Evolutionary conservation across 805 yeast species (phyloP).

Genomic region (Lachancea nothofagi): DNA sequence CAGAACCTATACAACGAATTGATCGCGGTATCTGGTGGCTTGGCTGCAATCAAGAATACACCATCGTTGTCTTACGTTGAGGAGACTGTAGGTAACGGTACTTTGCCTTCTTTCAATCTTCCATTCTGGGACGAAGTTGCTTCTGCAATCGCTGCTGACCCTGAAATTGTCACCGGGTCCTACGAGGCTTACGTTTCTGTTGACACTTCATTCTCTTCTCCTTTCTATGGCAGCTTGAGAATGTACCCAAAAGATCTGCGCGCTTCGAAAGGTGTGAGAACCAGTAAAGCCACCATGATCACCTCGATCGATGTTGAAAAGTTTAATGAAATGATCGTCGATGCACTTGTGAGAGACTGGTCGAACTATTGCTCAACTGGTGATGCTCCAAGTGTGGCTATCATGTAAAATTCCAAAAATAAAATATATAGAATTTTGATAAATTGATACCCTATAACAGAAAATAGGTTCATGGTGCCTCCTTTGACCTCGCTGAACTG

Average conservation of each 20-base stretch:
- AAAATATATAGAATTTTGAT: neutral
- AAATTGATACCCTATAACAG: too few species aligned
- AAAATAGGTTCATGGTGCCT: too few species aligned
- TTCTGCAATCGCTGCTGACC: constrained; percentile 34
- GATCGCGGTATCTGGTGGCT: constrained; percentile 35
- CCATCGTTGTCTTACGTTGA: constrained; percentile 30
- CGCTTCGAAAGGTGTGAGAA: constrained; percentile 31
- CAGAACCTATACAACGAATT: constrained; percentile 34
- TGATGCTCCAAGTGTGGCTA: neutral
- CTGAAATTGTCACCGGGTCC: constrained; percentile 33
- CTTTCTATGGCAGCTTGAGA: constrained; percentile 39
- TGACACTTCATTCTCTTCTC: constrained; percentile 38
- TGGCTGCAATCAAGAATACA: constrained; percentile 25
- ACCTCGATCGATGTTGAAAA: constrained; percentile 30
- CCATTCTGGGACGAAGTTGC: constrained; percentile 44
- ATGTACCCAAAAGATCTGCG: constrained; percentile 36
- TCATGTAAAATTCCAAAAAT: neutral
- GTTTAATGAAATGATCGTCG: constrained; percentile 32
- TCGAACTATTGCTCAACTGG: constrained; percentile 32
- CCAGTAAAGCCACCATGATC: constrained; percentile 36
- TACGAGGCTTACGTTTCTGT: constrained; percentile 34
- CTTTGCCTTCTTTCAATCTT: constrained; percentile 29
- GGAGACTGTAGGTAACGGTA: constrained; percentile 35
- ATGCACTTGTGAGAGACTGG: constrained; percentile 35
- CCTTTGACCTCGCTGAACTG: too few species aligned